These are phyloP conservation scores for Aquilaria malaccensis DNA, from an alignment of 345 rosid genomes.

Conservation along the genomic window DNA sequence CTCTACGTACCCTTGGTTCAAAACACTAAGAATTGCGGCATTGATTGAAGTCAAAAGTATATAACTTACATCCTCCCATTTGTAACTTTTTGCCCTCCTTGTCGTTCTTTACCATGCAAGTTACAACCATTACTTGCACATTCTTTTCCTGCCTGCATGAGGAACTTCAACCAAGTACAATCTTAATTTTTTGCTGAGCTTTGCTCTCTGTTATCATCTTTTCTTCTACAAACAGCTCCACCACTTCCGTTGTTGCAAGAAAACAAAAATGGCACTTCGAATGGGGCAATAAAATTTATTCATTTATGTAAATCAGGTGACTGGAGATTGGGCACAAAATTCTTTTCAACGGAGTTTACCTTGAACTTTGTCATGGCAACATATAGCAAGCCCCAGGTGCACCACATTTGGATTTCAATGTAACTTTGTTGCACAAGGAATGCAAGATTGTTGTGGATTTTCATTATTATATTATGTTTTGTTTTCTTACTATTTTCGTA, in stretches of 20 bases:
- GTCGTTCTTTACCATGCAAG: not conserved
- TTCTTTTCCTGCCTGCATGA: not conserved
- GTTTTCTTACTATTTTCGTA: not conserved
- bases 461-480: not conserved
- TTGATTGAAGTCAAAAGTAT: not conserved
- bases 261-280: not conserved
- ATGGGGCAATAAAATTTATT: not conserved
- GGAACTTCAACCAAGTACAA: not conserved
- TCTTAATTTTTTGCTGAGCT: not conserved
- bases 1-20: not conserved
- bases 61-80: too few species aligned
- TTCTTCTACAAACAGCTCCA: too few species aligned
- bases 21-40: not conserved
- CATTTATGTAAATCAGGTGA: conserved; percentile 29
- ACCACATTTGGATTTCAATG: not conserved
- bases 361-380: conserved; percentile 67
- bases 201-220: not conserved
- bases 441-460: too few species aligned
- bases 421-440: not conserved
- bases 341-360: conserved; percentile 42
- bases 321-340: conserved; percentile 50
- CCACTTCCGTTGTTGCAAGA: not conserved
- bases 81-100: not conserved
- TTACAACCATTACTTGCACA: not conserved
- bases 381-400: conserved; percentile 65